Evolutionary conservation across 768 basidiomycete genomes (phyloP), one percentile per base, ranked within the genome.

Genomic region (Suillus plorans): DNA sequence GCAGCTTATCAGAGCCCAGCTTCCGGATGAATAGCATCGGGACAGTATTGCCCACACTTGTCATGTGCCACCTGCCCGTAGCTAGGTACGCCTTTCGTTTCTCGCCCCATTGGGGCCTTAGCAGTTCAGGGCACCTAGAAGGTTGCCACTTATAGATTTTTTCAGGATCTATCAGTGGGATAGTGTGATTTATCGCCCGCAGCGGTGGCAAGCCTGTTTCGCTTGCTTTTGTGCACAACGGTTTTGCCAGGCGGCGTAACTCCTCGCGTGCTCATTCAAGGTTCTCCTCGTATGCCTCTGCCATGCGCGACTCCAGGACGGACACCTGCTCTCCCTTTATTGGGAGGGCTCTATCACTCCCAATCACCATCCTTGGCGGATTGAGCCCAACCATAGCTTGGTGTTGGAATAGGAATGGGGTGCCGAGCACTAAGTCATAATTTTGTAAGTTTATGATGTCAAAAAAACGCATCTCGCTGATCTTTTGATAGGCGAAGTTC

Each of bases 361-460:
- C 69, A 0, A 75, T n/a, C 0, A 64, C 50, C 0, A 75, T 60
- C 3, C 59, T 1, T 8, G 67, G 22, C 0, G 73, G 72, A 57
- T 76, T 75, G 1, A 78, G 58, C 0, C 73, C 78, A 3, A 78
- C 34, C 2, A 61, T 62, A 0, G 76, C 69, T 14, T 71, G 53
- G 45, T 80, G 73, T 44, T 79, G 76, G 44, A 55, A 78, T 34
- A 81, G 45, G 49, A 74, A 82, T 1, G 77, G 80, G 0, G 79
- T 80, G 1, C 81, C 78, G 0, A 80, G 64, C 1, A 80, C 76
- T 3, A 77, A 4, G 31, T 83, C 80, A 56, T 82, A 81, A 2
- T 44, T 9, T 5, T 44, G 42, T 44, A 44, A 20, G 18, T 44
- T 44, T 0, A 44, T 44, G 0, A 16, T 65, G 66, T 82, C 76